Conservation (phyloP, 371 early-diverging fungal species). For the Mucor plumbeus region DNA sequence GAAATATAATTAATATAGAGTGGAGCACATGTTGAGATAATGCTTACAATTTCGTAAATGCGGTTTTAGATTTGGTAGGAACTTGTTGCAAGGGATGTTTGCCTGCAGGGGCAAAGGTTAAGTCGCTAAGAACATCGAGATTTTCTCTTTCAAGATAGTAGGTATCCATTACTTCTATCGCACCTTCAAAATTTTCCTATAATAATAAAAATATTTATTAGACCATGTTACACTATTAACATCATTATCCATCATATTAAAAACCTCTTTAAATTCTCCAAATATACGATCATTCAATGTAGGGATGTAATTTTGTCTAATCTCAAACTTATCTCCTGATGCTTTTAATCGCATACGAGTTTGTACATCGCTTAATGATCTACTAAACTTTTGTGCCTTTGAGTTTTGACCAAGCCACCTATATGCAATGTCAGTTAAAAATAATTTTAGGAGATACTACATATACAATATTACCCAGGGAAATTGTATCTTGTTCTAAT, state of each 20-base stretch:
- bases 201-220: conserved; percentile 5
- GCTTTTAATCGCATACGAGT: conserved; percentile 81
- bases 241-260: conserved; percentile 1
- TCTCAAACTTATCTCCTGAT: conserved; percentile 85
- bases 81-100: conserved; percentile 62
- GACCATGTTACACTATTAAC: conserved; percentile 13
- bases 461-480: conserved; percentile 41
- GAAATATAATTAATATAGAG: neutral
- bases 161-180: conserved; percentile 86
- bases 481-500: conserved; percentile 48
- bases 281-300: conserved; percentile 70
- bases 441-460: neutral
- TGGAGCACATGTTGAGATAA: neutral
- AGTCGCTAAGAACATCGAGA: conserved; percentile 82
- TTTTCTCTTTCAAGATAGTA: conserved; percentile 92
- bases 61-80: conserved; percentile 72
- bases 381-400: conserved; percentile 73
- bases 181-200: conserved; percentile 69
- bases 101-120: conserved; percentile 51
- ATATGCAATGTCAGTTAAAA: conserved; percentile 2
- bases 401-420: conserved; percentile 97
- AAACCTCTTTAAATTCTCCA: conserved; percentile 63
- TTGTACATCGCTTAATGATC: conserved; percentile 83
- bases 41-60: conserved; percentile 81
- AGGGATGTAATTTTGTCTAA: conserved; percentile 86